Base-by-base conservation (phyloP, 192 early-diverging fungal species). In the Linnemannia zychae region DNA sequence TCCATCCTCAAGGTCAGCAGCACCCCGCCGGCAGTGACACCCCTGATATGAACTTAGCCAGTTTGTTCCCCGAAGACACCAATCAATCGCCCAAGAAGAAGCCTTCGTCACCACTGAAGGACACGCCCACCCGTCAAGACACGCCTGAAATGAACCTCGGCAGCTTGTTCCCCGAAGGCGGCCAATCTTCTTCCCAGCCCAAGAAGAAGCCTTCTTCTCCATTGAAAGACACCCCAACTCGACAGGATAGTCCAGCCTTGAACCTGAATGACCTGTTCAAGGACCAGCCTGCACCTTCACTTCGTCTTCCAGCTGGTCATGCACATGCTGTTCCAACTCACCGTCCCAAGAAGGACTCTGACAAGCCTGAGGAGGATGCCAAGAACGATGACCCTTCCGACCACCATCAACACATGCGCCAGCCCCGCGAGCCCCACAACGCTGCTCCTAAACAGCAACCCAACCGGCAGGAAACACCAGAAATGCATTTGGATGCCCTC, bases 401-500 rank as follows among this genome's bases (percentile, higher is more conserved):
- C 48, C 60, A 24, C n/a, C 12, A 18, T 38, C 17, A 66, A 13
- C 16, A 57, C 11, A 52, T 38, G 22, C 4, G 49, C 7, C 50
- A 22, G 0, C 52, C 52, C n/a, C 52, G 20, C 34, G 33, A 31
- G 20, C 31, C 66, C 28, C 66, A 38, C 31, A 37, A 15, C 3
- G 7, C 11, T 37, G 34, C 17, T 53, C 72, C 16, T 24, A 18
- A 72, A 11, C 38, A 47, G 47, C 65, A 50, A 13, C 33, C 24
- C 24, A 40, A 34, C 22, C 28, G 47, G 5, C n/a, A 77, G 36
- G 40, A 69, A 11, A 69, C 67, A 0, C 72, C 79, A 1, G 72
- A 74, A 33, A 80, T 80, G 72, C 53, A 34, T n/a, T 49, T 80
- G 6, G 72, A 48, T 12, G 18, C 47, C 3, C 15, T 80, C 13